These are phyloP conservation scores for Cryptomeria japonica DNA, from an alignment of 75 land plant genomes.

Conservation along the genomic window DNA sequence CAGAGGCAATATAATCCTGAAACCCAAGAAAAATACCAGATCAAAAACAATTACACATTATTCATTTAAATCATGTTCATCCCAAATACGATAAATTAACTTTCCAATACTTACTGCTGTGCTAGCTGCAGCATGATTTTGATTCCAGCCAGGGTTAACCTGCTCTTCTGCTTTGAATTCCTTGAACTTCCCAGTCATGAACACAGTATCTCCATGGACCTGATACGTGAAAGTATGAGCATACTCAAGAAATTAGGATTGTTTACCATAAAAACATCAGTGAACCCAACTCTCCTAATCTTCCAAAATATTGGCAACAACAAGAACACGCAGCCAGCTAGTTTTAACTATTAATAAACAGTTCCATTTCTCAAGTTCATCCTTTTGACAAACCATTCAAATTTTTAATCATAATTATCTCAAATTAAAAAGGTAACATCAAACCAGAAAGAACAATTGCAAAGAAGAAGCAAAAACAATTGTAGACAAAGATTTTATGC, in stretches of 20 bases:
- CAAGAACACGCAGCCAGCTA: background rate
- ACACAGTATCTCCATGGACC: conserved; percentile 92
- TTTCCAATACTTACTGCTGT: conserved; percentile 63
- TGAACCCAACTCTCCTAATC: background rate
- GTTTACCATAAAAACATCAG: background rate
- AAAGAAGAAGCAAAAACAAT: background rate
- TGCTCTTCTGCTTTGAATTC: conserved; percentile 67
- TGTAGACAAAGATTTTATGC: background rate
- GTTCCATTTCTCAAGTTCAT: background rate
- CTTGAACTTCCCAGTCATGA: conserved; percentile 70
- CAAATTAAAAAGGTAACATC: background rate
- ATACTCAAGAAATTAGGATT: background rate
- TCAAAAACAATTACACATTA: background rate
- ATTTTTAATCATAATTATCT: background rate
- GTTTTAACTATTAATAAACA: background rate
- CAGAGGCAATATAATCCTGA: conserved; percentile 55
- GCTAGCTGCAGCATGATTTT: conserved; percentile 67
- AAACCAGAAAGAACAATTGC: conserved; percentile 6
- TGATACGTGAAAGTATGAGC: conserved; percentile 21
- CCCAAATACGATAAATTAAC: conserved; percentile 1
- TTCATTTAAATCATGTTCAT: background rate
- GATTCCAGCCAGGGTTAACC: conserved; percentile 63
- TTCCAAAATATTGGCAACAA: background rate
- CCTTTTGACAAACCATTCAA: background rate
- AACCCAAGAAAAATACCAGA: conserved; percentile 5